Percentiles rank a stretch among this genome's conserved stretches.
These are phyloP conservation scores for Bryum argenteum DNA, from an alignment of 225 moss, liverwort and hornwort species.

Conservation along the genomic window DNA sequence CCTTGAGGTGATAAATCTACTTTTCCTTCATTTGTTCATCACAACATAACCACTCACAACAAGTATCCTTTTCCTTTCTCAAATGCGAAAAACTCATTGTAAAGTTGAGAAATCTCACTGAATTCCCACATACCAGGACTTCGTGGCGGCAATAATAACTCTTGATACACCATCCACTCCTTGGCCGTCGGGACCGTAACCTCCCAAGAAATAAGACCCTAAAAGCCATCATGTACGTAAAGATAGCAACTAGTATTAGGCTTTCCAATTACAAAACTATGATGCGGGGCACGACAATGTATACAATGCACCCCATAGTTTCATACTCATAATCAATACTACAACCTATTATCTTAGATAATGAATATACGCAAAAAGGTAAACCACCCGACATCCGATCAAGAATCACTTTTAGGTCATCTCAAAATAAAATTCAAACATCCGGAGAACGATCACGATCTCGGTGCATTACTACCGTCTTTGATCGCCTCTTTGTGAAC, in stretches of 20 bases:
- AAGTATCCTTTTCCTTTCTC: neutral
- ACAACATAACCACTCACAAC: neutral
- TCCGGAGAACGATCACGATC: neutral
- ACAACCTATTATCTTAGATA: too few relatives aligned
- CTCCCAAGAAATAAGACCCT: slow-evolving; percentile 78
- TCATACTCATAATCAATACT: neutral
- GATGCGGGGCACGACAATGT: neutral
- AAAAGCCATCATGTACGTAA: slow-evolving; percentile 78
- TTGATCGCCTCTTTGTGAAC: neutral
- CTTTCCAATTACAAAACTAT: slow-evolving; percentile 6
- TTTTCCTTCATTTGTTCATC: too few relatives aligned
- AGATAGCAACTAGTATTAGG: neutral
- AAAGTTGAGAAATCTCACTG: slow-evolving; percentile 56
- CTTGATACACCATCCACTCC: slow-evolving; percentile 72
- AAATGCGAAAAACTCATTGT: too few relatives aligned
- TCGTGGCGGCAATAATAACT: slow-evolving; percentile 67
- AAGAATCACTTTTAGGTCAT: neutral
- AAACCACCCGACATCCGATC: neutral
- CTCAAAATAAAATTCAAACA: too few relatives aligned
- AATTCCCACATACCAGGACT: slow-evolving; percentile 86
- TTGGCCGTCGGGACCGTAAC: slow-evolving; percentile 89
- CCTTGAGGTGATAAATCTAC: neutral
- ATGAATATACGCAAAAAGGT: neutral
- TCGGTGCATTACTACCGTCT: neutral
- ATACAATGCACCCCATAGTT: neutral